A percentile compares a stretch with the other conserved stretches of the same genome.
These are phyloP conservation scores for Suhomyces bolitotheri DNA, from an alignment of 1,139 yeast species.

Conservation along the genomic window DNA sequence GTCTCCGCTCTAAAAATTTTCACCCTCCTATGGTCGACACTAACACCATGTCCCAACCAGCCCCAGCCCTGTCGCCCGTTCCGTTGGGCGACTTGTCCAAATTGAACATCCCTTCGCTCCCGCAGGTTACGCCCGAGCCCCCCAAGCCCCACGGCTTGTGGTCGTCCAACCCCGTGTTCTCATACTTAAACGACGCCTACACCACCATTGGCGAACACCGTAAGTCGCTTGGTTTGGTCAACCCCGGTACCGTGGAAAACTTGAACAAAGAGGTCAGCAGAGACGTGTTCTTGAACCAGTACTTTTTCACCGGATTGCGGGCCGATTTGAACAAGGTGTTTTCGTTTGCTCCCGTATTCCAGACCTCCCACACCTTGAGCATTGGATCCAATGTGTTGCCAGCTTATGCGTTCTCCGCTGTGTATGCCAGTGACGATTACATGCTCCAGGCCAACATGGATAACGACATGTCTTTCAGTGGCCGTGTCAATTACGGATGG, in stretches of 20 bases:
- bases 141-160: constrained; percentile 61
- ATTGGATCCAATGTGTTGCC: constrained; percentile 87
- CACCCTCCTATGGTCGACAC: constrained; percentile 2
- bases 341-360: constrained; percentile 91
- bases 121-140: constrained; percentile 53
- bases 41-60: constrained; percentile 18
- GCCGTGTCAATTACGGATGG: constrained; percentile 94
- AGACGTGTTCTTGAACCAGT: constrained; percentile 88
- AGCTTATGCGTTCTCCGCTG: constrained; percentile 87
- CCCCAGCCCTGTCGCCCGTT: constrained; percentile 28
- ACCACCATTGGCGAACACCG: constrained; percentile 75
- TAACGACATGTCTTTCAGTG: constrained; percentile 80
- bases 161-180: constrained; percentile 84
- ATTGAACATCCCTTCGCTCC: constrained; percentile 56
- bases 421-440: constrained; percentile 83
- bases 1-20: constrained; percentile 9
- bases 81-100: constrained; percentile 56
- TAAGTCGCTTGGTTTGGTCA: constrained; percentile 73
- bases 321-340: constrained; percentile 96
- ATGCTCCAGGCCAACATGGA: constrained; percentile 92
- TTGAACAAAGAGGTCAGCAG: constrained; percentile 89
- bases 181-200: constrained; percentile 78
- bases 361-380: constrained; percentile 91
- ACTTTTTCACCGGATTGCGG: constrained; percentile 92
- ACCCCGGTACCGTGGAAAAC: constrained; percentile 96